Evolutionary conservation across 192 early-diverging fungal genomes (phyloP), one percentile per base, ranked within the genome.

Genomic region (Linnemannia elongata): DNA sequence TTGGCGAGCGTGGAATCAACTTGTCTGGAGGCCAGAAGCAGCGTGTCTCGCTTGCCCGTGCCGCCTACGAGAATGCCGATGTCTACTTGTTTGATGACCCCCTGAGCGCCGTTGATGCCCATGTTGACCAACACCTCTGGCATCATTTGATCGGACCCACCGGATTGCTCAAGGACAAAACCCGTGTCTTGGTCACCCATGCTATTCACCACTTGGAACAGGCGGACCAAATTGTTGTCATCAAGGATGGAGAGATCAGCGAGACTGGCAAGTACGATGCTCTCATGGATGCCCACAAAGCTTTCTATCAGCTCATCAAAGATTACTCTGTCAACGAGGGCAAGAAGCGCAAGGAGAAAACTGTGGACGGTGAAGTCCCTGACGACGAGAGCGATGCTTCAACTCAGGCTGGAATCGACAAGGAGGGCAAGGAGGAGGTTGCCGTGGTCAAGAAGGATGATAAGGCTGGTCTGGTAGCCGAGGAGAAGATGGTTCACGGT

Each of bases 11-110:
- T 80, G 98, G 98, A 55, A 94, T 97, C 76, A 98, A 96, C 63
- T 88, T 99, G 30, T 96, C 95, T 41, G 98, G 98, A 75, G 98
- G 98, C 24, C 98, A 99, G 77, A 97, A 97, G 80, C 93, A 94
- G 38, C 94, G 92, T 72, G 89, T 91, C n/a, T 91, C 90, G 6
- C 79, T 92, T 52, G 92, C 90, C 89, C 94, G 82, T 66, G 97
- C 98, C 1, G 96, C 97, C 38, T 99, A 99, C 80, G 90, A 96
- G 33, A 89, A 94, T 35, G 95, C 97, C 12, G 97, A 98, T 88
- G 76, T 84, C 3, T 84, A 84, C 17, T 27, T 84, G 63, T 41
- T 90, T 73, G 91, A 94, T 82, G 93, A 94, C 68, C 88, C 90
- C 44, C 73, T 94, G 4, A 90, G 89, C 69, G 93, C 93, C 69